Evolutionary conservation across 163 green algal genomes (phyloP).

Genomic region (Scenedesmus sp.): DNA sequence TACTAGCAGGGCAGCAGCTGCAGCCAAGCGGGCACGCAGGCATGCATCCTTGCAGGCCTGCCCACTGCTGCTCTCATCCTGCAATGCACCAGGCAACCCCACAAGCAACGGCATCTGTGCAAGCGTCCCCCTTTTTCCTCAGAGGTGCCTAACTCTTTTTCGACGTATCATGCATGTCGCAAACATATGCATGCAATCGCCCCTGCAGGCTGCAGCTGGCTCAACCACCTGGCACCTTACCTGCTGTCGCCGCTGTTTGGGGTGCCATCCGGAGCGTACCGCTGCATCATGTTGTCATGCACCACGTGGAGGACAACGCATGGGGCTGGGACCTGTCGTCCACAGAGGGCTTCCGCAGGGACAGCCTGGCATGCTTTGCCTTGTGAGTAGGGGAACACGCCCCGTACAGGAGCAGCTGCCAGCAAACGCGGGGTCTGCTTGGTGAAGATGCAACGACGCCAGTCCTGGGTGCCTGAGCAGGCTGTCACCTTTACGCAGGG

Average conservation of each 20-base stretch:
- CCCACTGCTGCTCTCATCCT: background rate
- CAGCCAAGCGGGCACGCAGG: background rate
- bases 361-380: conserved; percentile 72
- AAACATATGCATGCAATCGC: background rate
- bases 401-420: background rate
- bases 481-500: conserved; percentile 83
- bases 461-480: conserved; percentile 76
- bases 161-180: background rate
- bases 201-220: conserved; percentile 36
- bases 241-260: conserved; percentile 82
- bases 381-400: background rate
- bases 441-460: conserved; percentile 75
- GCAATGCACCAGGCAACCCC: background rate
- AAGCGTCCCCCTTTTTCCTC: no score
- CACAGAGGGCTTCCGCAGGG: conserved; percentile 88
- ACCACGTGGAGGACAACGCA: conserved; percentile 90
- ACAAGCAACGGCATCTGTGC: no score
- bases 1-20: background rate
- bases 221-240: conserved; percentile 72
- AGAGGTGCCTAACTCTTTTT: no score
- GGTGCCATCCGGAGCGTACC: conserved; percentile 85
- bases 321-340: conserved; percentile 80
- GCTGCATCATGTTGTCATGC: conserved; percentile 93
- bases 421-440: background rate
- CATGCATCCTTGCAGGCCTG: background rate